These are phyloP conservation scores for Rhodotorula babjevae DNA, from an alignment of 768 basidiomycete genomes.

Conservation along the genomic window DNA sequence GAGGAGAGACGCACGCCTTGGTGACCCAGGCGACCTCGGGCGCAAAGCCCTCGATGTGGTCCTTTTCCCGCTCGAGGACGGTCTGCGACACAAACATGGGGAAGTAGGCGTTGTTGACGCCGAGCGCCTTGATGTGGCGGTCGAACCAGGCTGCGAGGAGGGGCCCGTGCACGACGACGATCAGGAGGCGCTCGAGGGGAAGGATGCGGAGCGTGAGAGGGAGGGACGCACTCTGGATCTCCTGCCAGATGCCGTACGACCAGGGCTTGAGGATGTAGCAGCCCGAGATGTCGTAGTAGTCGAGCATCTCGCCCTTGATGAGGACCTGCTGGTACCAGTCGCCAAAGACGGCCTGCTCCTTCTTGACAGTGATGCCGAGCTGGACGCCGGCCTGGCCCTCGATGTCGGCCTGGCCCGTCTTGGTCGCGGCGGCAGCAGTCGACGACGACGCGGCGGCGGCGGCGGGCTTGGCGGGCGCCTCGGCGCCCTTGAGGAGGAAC, in stretches of 20 bases:
- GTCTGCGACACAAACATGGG: constrained; percentile 95
- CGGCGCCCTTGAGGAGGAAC: constrained; percentile 58
- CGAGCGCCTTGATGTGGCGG: constrained; percentile 65
- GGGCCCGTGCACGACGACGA: not conserved
- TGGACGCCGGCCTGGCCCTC: constrained; percentile 40
- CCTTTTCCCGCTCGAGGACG: constrained; percentile 91
- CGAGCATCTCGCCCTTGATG: constrained; percentile 96
- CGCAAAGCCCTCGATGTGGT: constrained; percentile 98
- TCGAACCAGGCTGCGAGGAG: constrained; percentile 77
- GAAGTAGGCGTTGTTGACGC: constrained; percentile 96
- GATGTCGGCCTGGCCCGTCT: constrained; percentile 13
- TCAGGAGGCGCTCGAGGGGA: not conserved
- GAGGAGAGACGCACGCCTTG: constrained; percentile 62
- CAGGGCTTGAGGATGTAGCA: constrained; percentile 98
- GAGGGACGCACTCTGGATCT: constrained; percentile 68
- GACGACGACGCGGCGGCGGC: not conserved
- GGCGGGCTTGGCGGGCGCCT: constrained; percentile 61
- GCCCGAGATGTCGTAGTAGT: constrained; percentile 97
- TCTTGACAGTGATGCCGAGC: constrained; percentile 43
- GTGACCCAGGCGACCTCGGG: constrained; percentile 99
- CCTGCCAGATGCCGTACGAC: constrained; percentile 96
- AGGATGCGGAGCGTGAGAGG: not conserved
- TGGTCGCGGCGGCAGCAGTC: not conserved
- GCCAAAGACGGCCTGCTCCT: constrained; percentile 43
- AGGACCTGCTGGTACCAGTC: constrained; percentile 59